phyloP scores from a whole-genome alignment of 805 yeast species.

The Yamadazyma olivae region DNA sequence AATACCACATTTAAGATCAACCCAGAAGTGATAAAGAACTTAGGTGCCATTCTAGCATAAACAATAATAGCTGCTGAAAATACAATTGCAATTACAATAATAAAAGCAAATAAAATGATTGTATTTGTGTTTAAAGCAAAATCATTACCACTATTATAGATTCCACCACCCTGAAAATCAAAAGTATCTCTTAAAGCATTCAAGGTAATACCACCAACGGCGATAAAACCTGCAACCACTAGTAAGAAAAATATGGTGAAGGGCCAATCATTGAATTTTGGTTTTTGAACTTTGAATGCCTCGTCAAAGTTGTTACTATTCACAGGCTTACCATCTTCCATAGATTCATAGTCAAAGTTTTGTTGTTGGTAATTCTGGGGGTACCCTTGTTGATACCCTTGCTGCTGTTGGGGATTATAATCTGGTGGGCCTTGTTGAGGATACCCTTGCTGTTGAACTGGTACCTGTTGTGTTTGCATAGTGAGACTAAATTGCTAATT shows the following conservation, averaged over 20 bases:
- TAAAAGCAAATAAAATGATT: slow-evolving; percentile 64
- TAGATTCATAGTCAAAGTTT: slow-evolving; percentile 26
- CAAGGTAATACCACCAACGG: slow-evolving; percentile 65
- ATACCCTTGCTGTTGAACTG: slow-evolving; percentile 15
- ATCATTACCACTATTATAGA: slow-evolving; percentile 49
- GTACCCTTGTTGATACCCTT: slow-evolving; percentile 11
- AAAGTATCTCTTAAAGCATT: slow-evolving; percentile 58
- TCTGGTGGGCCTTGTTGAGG: slow-evolving; percentile 5
- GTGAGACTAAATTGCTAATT: neutral
- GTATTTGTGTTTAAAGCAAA: slow-evolving; percentile 76
- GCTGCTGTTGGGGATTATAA: slow-evolving; percentile 8
- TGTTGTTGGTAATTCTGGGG: slow-evolving; percentile 2
- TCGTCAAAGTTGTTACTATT: slow-evolving; percentile 52
- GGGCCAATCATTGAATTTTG: slow-evolving; percentile 69
- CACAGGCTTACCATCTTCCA: slow-evolving; percentile 28
- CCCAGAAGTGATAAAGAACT: slow-evolving; percentile 64
- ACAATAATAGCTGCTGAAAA: slow-evolving; percentile 54
- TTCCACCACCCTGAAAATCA: slow-evolving; percentile 57
- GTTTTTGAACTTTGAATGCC: slow-evolving; percentile 61
- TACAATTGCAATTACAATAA: slow-evolving; percentile 56
- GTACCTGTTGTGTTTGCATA: slow-evolving; percentile 6
- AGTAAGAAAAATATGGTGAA: slow-evolving; percentile 52
- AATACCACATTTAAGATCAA: slow-evolving; percentile 62
- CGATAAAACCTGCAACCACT: slow-evolving; percentile 62
- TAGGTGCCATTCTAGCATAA: slow-evolving; percentile 64